Percentiles rank a stretch among this genome's conserved stretches.
phyloP scores from a whole-genome alignment of 176 grass and related monocot genomes.

The Zoysia pacifica region DNA sequence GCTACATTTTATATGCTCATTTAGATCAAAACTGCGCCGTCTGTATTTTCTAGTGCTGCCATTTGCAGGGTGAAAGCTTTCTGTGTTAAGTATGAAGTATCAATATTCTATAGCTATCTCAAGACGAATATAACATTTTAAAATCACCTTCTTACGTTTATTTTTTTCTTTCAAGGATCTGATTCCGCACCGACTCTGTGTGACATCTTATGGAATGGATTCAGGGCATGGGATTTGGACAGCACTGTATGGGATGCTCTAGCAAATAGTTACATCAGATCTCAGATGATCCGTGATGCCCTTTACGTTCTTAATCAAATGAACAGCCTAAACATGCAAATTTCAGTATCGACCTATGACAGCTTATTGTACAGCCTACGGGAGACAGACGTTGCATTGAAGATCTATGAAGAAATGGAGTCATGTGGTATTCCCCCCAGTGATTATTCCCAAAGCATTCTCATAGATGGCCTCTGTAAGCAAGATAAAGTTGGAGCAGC shows the following conservation, averaged over 20 bases:
- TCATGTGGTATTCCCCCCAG: slow-evolving; percentile 56
- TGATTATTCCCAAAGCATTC: slow-evolving; percentile 60
- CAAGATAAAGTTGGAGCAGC: slow-evolving; percentile 68
- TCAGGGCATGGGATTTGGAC: slow-evolving; percentile 50
- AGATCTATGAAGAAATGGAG: slow-evolving; percentile 74
- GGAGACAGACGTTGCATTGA: slow-evolving; percentile 47
- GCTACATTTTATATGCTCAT: background rate
- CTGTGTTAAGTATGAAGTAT: background rate
- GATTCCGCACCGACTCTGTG: slow-evolving; percentile 62
- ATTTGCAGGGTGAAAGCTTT: background rate
- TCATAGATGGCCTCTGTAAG: slow-evolving; percentile 85
- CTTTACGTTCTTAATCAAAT: slow-evolving; percentile 81
- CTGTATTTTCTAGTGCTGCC: background rate
- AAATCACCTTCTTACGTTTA: background rate
- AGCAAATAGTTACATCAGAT: slow-evolving; percentile 70
- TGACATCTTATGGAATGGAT: slow-evolving; percentile 55
- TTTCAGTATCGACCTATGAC: slow-evolving; percentile 69
- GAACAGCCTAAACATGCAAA: slow-evolving; percentile 71
- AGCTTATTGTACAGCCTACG: slow-evolving; percentile 65
- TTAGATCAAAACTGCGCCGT: background rate
- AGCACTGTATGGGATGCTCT: slow-evolving; percentile 70
- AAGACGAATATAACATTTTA: slow-evolving; percentile 1
- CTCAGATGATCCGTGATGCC: slow-evolving; percentile 66
- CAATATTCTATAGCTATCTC: background rate
- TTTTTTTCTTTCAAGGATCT: slow-evolving; percentile 45